phyloP scores from a whole-genome alignment of 345 rosid genomes.

The Brassica cretica region DNA sequence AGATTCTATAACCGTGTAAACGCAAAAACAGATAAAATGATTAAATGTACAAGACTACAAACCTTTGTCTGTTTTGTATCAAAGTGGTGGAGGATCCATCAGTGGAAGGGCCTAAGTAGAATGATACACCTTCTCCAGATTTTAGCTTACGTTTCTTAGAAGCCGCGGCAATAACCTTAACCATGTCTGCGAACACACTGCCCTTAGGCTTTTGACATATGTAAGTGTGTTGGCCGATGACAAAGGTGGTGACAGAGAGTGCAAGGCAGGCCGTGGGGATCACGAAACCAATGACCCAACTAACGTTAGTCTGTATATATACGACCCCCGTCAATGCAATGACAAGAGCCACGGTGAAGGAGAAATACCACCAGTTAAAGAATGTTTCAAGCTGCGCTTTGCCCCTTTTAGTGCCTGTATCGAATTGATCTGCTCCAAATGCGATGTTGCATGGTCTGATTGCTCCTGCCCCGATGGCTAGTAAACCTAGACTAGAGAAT shows the following conservation, averaged over 20 bases:
- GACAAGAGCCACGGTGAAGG: conserved; percentile 57
- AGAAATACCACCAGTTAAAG: conserved; percentile 88
- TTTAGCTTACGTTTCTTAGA: conserved; percentile 40
- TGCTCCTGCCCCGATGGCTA: conserved; percentile 70
- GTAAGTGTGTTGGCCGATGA: conserved; percentile 56
- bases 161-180: conserved; percentile 55
- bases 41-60: neutral
- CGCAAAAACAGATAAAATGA: neutral
- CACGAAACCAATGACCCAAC: conserved; percentile 63
- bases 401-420: conserved; percentile 53
- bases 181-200: conserved; percentile 53
- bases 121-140: conserved; percentile 20
- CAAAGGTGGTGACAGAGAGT: conserved; percentile 50
- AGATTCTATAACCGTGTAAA: neutral
- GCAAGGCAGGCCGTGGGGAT: conserved; percentile 65
- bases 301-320: conserved; percentile 63
- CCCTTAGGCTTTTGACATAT: conserved; percentile 54
- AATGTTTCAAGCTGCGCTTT: conserved; percentile 57
- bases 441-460: conserved; percentile 79
- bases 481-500: conserved; percentile 46
- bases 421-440: conserved; percentile 80
- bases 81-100: conserved; percentile 33
- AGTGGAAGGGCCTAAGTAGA: conserved; percentile 26
- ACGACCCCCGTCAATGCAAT: conserved; percentile 63
- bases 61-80: conserved; percentile 25